A percentile compares a stretch with the other conserved stretches of the same genome.
Evolutionary conservation across 176 grass and related monocot genomes (phyloP).

Genomic region (Calamus simplicifolius): DNA sequence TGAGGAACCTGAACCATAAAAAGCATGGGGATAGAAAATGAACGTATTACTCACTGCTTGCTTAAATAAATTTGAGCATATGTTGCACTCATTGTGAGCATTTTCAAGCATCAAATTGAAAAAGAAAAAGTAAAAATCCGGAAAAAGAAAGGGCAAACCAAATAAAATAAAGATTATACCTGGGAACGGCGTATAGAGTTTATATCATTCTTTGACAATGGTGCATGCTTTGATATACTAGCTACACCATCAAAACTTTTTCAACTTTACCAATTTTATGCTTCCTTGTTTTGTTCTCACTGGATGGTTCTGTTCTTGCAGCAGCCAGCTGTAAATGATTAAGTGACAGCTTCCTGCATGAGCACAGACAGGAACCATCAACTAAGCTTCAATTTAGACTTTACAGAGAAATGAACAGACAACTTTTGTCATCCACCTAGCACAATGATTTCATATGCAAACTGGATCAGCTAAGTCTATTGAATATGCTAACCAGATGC

Average conservation of each 20-base stretch:
- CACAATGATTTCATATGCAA: background rate
- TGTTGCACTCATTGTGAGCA: background rate
- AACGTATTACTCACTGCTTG: constrained; percentile 11
- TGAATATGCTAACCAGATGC: background rate
- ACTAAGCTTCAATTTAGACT: constrained; percentile 2
- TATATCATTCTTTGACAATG: constrained; percentile 81
- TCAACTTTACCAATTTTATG: constrained; percentile 53
- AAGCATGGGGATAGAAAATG: background rate
- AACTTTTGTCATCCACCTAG: no score
- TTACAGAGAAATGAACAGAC: no score
- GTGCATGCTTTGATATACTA: constrained; percentile 55
- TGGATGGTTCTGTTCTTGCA: constrained; percentile 50
- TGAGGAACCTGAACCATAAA: constrained; percentile 71
- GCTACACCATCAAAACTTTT: constrained; percentile 34
- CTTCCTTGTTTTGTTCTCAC: constrained; percentile 60
- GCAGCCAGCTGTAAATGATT: constrained; percentile 54
- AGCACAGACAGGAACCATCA: constrained; percentile 25
- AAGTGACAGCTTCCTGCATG: constrained; percentile 73
- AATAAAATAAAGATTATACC: constrained; percentile 31
- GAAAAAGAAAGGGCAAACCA: constrained; percentile 9
- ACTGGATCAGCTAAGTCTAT: background rate
- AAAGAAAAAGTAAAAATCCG: constrained; percentile 4
- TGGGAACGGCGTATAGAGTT: constrained; percentile 78
- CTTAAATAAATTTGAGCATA: constrained; percentile 4
- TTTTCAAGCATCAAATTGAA: no score